Evolutionary conservation across 495 filamentous ascomycete genomes (phyloP).

Genomic region (Penicillium chermesinum): DNA sequence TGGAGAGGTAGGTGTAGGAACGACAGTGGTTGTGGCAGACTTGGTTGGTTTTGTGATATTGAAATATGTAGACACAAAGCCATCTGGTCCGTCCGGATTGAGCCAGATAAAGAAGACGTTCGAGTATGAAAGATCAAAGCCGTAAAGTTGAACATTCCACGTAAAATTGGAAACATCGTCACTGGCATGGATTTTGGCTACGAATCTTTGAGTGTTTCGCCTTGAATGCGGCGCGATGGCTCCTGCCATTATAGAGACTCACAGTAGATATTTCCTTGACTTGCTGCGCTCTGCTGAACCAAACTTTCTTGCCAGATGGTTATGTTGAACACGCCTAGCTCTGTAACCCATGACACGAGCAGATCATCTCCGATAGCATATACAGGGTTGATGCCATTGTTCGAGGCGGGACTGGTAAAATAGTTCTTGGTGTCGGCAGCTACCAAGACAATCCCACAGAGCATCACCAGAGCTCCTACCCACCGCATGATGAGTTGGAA

Average conservation of each 20-base stretch:
- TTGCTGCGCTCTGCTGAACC: background rate
- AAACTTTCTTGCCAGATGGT: background rate
- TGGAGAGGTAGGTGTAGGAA: background rate
- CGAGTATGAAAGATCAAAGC: background rate
- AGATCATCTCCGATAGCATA: background rate
- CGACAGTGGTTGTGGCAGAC: background rate
- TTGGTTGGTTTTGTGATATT: background rate
- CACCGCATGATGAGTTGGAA: too few species aligned
- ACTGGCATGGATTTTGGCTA: background rate
- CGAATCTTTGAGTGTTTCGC: background rate
- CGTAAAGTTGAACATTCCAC: background rate
- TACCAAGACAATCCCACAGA: background rate
- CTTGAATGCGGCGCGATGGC: background rate
- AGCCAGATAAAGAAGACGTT: background rate
- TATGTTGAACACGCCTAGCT: background rate
- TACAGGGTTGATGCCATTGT: background rate
- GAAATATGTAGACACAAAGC: background rate
- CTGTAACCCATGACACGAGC: background rate
- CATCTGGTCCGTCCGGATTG: background rate
- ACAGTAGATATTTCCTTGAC: background rate
- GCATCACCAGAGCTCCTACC: too few species aligned
- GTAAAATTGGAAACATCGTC: background rate
- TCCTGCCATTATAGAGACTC: background rate
- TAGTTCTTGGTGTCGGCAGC: background rate
- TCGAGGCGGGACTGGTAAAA: background rate